These are phyloP conservation scores for Stromatinia cepivora DNA, from an alignment of 2,329 filamentous ascomycete species.

Conservation along the genomic window DNA sequence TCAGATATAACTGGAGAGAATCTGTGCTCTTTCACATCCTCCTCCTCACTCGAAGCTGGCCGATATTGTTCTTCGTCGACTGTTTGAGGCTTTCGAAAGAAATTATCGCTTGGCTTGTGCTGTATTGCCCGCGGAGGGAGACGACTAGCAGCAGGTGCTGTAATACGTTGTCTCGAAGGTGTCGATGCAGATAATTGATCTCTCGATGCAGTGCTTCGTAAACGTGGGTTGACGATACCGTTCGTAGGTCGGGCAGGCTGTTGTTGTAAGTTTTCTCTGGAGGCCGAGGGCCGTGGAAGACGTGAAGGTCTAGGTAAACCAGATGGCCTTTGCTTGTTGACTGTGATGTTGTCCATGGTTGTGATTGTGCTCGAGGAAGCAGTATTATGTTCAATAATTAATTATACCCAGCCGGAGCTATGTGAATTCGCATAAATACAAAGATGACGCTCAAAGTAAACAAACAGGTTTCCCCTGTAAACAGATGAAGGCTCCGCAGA, in stretches of 20 bases:
- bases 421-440: background rate
- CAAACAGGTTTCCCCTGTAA: constrained; percentile 10
- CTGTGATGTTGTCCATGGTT: constrained; percentile 37
- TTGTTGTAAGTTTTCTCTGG: constrained; percentile 49
- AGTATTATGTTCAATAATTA: constrained; percentile 23
- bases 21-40: constrained; percentile 21
- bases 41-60: constrained; percentile 23
- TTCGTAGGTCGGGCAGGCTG: constrained; percentile 26
- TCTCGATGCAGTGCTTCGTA: constrained; percentile 36
- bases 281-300: constrained; percentile 52
- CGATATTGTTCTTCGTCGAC: background rate
- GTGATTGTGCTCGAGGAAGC: constrained; percentile 12
- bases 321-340: constrained; percentile 31
- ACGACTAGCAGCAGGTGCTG: constrained; percentile 9
- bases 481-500: background rate
- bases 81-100: constrained; percentile 28
- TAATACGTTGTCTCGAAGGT: constrained; percentile 17
- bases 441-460: constrained; percentile 9
- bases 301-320: constrained; percentile 54
- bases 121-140: constrained; percentile 21
- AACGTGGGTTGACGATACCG: constrained; percentile 33
- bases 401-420: constrained; percentile 21
- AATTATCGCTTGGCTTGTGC: constrained; percentile 31
- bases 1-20: constrained; percentile 19
- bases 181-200: constrained; percentile 29